Percentiles rank a stretch among this genome's conserved stretches.
These are phyloP conservation scores for Fagopyrum esculentum DNA, from an alignment of 148 eudicot species.

Conservation along the genomic window DNA sequence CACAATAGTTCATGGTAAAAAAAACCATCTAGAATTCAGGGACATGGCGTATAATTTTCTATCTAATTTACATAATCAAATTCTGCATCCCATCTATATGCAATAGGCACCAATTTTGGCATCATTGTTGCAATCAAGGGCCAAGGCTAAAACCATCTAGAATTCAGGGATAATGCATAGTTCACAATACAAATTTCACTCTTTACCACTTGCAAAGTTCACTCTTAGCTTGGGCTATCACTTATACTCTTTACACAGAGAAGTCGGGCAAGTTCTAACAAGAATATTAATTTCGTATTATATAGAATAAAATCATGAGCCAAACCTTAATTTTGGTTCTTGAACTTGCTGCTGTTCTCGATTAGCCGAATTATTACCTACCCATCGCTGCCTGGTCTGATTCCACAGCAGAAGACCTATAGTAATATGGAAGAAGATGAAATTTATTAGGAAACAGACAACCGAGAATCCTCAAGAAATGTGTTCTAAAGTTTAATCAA, in stretches of 20 bases:
- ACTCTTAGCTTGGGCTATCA: not conserved
- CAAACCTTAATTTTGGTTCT: conserved; percentile 17
- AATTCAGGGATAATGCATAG: not conserved
- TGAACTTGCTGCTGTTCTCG: conserved; percentile 21
- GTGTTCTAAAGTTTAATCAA: not conserved
- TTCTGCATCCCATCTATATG: not conserved
- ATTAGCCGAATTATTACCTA: conserved; percentile 46
- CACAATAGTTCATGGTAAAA: no score
- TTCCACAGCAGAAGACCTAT: conserved; percentile 83
- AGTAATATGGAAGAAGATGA: conserved; percentile 12
- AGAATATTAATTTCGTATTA: not conserved
- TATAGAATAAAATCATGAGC: not conserved
- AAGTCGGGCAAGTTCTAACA: not conserved
- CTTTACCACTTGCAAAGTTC: not conserved
- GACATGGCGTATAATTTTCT: not conserved
- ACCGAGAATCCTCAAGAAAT: not conserved
- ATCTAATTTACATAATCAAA: not conserved
- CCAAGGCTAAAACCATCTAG: not conserved
- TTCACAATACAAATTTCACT: not conserved
- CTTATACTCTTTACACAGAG: not conserved
- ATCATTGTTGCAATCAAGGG: not conserved
- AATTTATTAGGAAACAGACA: not conserved
- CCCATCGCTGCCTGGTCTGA: conserved; percentile 80
- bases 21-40: no score
- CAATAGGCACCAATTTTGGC: not conserved